Percentiles rank a stretch among this genome's conserved stretches.
These are phyloP conservation scores for Phtheirospermum japonicum DNA, from an alignment of 257 asterid genomes.

Conservation along the genomic window DNA sequence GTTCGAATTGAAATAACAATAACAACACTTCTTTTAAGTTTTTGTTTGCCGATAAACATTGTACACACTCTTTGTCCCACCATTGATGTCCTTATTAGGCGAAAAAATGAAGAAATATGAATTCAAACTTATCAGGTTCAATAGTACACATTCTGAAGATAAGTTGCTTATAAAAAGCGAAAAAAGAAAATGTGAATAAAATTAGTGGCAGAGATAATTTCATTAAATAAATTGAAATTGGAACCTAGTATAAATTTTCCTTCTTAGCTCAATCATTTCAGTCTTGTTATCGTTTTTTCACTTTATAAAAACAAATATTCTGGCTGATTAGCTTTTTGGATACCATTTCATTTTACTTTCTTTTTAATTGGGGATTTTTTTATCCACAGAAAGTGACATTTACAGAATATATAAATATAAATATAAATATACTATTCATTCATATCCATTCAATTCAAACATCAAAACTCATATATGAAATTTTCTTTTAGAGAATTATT, in stretches of 20 bases:
- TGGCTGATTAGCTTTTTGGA: slow-evolving; percentile 15
- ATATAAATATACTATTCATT: not conserved
- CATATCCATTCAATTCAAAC: no score
- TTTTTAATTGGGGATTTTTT: not conserved
- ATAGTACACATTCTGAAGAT: not conserved
- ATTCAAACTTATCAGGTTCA: slow-evolving; percentile 25
- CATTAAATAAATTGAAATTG: no score
- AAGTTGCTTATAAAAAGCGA: no score
- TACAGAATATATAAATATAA: not conserved
- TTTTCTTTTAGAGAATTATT: no score
- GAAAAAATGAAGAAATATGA: not conserved
- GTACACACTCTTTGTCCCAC: not conserved
- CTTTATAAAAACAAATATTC: slow-evolving; percentile 21
- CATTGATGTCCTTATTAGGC: slow-evolving; percentile 7
- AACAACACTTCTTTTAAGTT: no score
- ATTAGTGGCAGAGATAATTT: no score
- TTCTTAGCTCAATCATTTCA: no score
- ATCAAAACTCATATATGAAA: no score
- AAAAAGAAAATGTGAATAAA: no score
- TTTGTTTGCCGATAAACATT: no score
- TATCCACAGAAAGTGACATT: not conserved
- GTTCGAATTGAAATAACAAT: not conserved
- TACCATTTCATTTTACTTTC: not conserved
- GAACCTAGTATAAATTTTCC: no score
- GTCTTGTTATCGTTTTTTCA: not conserved